Evolutionary conservation across 805 yeast genomes (phyloP).

Genomic region (Candida caryicola): DNA sequence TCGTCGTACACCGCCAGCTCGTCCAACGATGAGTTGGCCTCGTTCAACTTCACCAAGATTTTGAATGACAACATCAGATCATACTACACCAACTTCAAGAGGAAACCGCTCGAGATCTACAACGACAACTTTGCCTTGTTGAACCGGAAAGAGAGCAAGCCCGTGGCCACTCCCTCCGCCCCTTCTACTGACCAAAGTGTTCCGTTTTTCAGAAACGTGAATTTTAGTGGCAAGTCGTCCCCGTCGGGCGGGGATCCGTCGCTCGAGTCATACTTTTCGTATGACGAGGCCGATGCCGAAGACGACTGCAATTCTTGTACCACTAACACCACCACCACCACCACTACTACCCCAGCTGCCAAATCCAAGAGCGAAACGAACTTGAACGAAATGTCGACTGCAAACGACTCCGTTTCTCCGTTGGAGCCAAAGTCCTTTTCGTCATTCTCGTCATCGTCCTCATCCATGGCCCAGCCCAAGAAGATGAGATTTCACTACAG

Average conservation of each 20-base stretch:
- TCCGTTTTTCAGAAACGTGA: constrained; percentile 39
- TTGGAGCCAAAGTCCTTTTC: constrained; percentile 3
- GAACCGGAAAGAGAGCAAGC: constrained; percentile 14
- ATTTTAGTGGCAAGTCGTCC: constrained; percentile 27
- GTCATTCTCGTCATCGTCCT: constrained; percentile 3
- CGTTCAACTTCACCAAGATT: constrained; percentile 35
- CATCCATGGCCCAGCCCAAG: constrained; percentile 3
- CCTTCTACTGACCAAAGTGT: constrained; percentile 13
- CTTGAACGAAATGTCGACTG: background rate
- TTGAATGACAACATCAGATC: constrained; percentile 37
- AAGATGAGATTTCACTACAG: constrained; percentile 40
- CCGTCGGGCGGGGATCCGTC: constrained; percentile 14
- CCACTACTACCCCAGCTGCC: background rate
- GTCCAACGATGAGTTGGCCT: constrained; percentile 4
- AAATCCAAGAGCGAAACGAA: background rate
- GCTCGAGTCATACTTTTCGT: constrained; percentile 37
- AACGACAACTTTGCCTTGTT: constrained; percentile 33
- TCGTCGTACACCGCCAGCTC: background rate
- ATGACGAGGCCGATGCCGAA: constrained; percentile 22
- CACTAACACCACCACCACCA: background rate
- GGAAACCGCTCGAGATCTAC: constrained; percentile 31
- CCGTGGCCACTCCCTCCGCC: constrained; percentile 7
- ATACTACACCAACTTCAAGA: constrained; percentile 26
- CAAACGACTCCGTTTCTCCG: background rate
- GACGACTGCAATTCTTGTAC: constrained; percentile 9